Base-by-base conservation (phyloP, 2,329 filamentous ascomycete species). In the Beauveria caledonica region DNA sequence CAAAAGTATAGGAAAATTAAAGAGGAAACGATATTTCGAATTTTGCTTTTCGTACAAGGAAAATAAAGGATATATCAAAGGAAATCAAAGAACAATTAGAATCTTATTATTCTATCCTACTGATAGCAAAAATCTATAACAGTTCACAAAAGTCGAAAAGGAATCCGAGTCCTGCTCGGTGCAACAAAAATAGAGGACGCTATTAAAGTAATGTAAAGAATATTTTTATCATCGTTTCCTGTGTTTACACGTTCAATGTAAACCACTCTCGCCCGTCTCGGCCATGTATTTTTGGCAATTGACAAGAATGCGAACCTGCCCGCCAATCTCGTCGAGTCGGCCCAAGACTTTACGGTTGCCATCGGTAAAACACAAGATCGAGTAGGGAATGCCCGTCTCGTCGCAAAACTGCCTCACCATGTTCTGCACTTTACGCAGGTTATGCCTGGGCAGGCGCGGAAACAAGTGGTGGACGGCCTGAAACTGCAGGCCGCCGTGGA, bases 401-500 rank as follows among this genome's bases (percentile, higher is more conserved):
- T 80, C 71, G 68, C 83, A 87, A 66, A 88, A 89, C 48, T 84
- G 80, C 66, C 77, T 79, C 1, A 87, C 84, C 48, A 86, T 69
- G 61, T 71, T 75, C 72, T 89, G 86, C 2, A 80, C 78, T 63
- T 76, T 73, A 57, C 87, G 78, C 10, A 89, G 73, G 69, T 89
- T 89, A 71, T 89, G 87, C 25, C 86, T 74, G 1, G 87, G 87
- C 58, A 89, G 78, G 5, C 87, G 78, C 3, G 87, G 86, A 67
- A 86, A 89, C 11, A 89, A 71, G 65, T 90, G 86, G 70, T 90
- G 86, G 2, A 89, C 80, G 7, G 82, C 86, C 71, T 89, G 87
- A 73, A 89, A 90, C 72, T 89, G 87, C 29, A 90, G 76, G 1
- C 87, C 87, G 53, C 87, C 87, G 69, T 90, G 86, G 68, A 88